A percentile compares a stretch with the other conserved stretches of the same genome.
Conservation (phyloP, 2,329 filamentous ascomycete species). For the Penicillium sp. region DNA sequence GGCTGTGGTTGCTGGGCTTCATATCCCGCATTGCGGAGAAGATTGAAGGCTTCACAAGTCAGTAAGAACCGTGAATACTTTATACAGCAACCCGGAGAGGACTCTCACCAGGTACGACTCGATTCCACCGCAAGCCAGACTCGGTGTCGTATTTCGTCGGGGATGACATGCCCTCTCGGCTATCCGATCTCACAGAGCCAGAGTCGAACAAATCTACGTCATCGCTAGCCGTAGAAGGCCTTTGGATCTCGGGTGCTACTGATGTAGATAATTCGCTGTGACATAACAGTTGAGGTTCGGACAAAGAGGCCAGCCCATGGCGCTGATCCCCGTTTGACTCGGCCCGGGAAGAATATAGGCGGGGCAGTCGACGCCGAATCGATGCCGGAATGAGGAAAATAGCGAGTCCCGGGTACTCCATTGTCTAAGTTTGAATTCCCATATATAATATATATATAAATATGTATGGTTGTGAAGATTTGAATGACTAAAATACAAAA, state of each 20-base stretch:
- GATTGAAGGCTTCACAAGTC: slow-evolving; percentile 31
- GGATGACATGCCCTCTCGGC: slow-evolving; percentile 5
- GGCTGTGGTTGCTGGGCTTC: slow-evolving; percentile 35
- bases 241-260: slow-evolving; percentile 3
- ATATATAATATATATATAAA: no score
- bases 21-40: slow-evolving; percentile 36
- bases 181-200: slow-evolving; percentile 13
- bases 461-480: neutral
- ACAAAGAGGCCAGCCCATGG: slow-evolving; percentile 10
- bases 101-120: slow-evolving; percentile 33
- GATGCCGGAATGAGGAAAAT: slow-evolving; percentile 28
- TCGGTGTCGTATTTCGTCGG: slow-evolving; percentile 28
- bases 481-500: neutral
- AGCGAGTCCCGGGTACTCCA: slow-evolving; percentile 22
- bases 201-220: slow-evolving; percentile 19
- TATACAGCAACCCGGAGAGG: neutral
- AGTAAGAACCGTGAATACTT: neutral
- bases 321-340: slow-evolving; percentile 6
- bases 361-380: slow-evolving; percentile 29
- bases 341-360: slow-evolving; percentile 20
- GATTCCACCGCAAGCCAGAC: slow-evolving; percentile 37
- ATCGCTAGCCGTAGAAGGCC: slow-evolving; percentile 23
- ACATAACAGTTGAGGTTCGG: slow-evolving; percentile 18
- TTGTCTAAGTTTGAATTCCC: neutral
- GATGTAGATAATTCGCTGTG: neutral